Evolutionary conservation across 2,329 filamentous ascomycete genomes (phyloP), one percentile per base, ranked within the genome.

Genomic region (Cryphonectria parasitica): DNA sequence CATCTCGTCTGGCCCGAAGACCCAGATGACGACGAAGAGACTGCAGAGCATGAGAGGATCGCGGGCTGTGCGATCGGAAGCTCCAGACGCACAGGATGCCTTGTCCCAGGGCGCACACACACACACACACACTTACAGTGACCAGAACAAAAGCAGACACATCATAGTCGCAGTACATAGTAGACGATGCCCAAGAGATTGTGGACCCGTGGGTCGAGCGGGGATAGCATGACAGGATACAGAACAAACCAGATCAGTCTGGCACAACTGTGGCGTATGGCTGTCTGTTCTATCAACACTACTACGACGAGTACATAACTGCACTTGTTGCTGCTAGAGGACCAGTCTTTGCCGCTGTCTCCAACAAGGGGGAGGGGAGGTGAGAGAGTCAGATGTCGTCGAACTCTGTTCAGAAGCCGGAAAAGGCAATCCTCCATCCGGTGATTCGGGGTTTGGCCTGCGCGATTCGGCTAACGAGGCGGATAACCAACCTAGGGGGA

Each of bases 401-500:
- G 58, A 69, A 43, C 22, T 19, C 22, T 25, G 45, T 13, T n/a
- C 17, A 25, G 36, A n/a, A 13, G 56, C 31, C 52, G 54, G 54
- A 34, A 31, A 6, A 19, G n/a, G 41, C 52, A 49, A 64, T 66
- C 36, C 22, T 36, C n/a, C 34, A 43, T 28, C 41, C 34, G 45
- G 58, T 63, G 63, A 52, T 64, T 66, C 64, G 52, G 67, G 49
- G 36, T 66, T 63, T 68, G 25, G 56, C 25, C 68, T 66, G 43
- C 65, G 68, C 65, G 68, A 70, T 65, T 62, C 63, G 68, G 68
- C 60, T 39, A 45, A 43, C 64, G 43, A 56, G 58, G 52, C 17
- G 68, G 61, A 60, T 36, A 63, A 28, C 67, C 63, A 22, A 22
- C 43, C 31, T 2, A 54, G 25, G 28, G 58, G 11, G 11, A 8